Base-by-base conservation (phyloP, 2,329 filamentous ascomycete species). In the Claviceps lovelessii region DNA sequence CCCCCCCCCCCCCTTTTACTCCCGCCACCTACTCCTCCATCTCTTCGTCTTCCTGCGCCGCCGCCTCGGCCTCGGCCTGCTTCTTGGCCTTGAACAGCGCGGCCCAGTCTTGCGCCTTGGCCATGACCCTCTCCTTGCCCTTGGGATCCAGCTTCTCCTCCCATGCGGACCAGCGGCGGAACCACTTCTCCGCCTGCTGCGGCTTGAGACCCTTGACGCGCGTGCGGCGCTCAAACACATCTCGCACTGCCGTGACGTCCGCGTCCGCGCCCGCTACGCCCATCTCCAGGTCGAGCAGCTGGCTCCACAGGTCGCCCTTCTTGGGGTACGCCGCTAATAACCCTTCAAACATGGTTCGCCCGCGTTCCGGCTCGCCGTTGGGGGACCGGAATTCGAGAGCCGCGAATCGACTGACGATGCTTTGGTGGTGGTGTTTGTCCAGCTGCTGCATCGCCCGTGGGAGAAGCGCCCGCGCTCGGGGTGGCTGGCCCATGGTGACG, bases 271-370 rank as follows among this genome's bases (percentile, higher is more conserved):
- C 39, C 39, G 81, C 76, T 41, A 76, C 77, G 17, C 78, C 76
- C 58, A 84, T 78, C 73, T 98, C 93, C 55, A 96, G 77, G 65
- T 95, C 90, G 1, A 96, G 72, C 60, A 95, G 83, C 70, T 95
- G 85, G 69, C 89, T 93, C 91, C 91, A 97, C 52, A 97, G 75
- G 67, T 96, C 90, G 57, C 89, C 82, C 68, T 89, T 88, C 75
- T 94, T 95, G 49, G 90, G 88, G 74, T 85, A 95, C 5, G 86
- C 85, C 41, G 82, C 80, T 8, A 98, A 76, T 9, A 98, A 76
- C 44, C 85, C 86, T 69, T 96, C 91, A 63, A 97, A 97, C 65
- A 97, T 85, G 31, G 94, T 98, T 19, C 94, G 85, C 10, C 93
- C 93, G 56, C 88, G 87, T 72, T 98, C 94, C 3, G 89, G 76